Percentiles rank a stretch among this genome's conserved stretches.
Conservation (phyloP, 331 rosid species). For the Arachis monticola region DNA sequence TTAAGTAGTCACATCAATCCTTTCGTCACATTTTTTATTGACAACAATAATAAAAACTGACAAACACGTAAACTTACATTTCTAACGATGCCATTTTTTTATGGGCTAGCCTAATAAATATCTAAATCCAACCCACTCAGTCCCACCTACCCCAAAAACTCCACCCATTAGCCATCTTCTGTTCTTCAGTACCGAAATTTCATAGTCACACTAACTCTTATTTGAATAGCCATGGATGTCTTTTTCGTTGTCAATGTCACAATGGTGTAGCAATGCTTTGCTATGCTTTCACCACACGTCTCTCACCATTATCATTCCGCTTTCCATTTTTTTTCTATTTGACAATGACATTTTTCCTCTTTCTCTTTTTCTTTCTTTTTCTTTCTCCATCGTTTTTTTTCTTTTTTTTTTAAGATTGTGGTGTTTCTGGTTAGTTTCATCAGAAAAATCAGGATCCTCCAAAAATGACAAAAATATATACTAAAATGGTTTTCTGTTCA, state of each 20-base stretch:
- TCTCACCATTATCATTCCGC: constrained; percentile 29
- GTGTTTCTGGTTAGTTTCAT: neutral
- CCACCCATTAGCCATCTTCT: no score
- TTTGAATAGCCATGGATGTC: no score
- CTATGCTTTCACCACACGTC: constrained; percentile 56
- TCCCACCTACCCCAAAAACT: no score
- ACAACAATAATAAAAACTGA: no score
- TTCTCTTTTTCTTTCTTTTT: constrained; percentile 1
- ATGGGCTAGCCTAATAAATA: no score
- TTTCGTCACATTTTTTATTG: no score
- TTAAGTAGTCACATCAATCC: no score
- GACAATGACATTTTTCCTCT: constrained; percentile 60
- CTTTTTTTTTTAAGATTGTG: neutral
- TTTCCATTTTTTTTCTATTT: constrained; percentile 21
- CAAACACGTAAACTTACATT: no score
- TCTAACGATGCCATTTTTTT: no score
- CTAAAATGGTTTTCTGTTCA: constrained; percentile 66
- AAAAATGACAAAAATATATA: neutral
- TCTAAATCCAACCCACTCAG: no score
- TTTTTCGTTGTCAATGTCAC: constrained; percentile 57
- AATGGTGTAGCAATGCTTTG: constrained; percentile 48
- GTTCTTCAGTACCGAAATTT: no score
- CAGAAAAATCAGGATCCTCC: constrained; percentile 5
- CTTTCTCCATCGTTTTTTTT: neutral
- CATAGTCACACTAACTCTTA: no score